Percentiles rank a stretch among this genome's conserved stretches.
Evolutionary conservation across 2,329 filamentous ascomycete species (phyloP).

Genomic region (Lecanicillium sp.): DNA sequence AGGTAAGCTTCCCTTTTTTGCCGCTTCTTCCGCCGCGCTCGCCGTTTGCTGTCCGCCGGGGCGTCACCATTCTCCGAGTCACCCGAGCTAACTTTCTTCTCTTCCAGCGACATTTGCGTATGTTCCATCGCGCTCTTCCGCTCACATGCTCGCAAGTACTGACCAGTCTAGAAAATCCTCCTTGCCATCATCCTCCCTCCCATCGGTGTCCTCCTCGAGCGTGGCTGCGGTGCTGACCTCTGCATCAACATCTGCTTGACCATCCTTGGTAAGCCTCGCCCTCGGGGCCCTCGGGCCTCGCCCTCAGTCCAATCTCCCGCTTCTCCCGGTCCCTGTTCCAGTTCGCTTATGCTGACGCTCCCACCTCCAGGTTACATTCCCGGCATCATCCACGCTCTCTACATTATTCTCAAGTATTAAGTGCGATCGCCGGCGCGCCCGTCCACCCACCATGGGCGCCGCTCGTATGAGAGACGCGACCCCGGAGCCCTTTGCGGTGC

Average conservation of each 20-base stretch:
- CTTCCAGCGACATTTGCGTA: slow-evolving; percentile 12
- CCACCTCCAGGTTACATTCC: slow-evolving; percentile 51
- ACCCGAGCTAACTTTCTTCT: slow-evolving; percentile 1
- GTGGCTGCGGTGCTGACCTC: slow-evolving; percentile 78
- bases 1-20: slow-evolving; percentile 37
- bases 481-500: background rate
- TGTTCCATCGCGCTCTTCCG: background rate
- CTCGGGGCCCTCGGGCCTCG: background rate
- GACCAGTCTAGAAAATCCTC: slow-evolving; percentile 64
- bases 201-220: slow-evolving; percentile 90
- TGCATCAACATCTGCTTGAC: slow-evolving; percentile 91
- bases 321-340: background rate
- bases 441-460: background rate
- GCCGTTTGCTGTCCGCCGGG: background rate
- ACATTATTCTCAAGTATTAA: slow-evolving; percentile 89
- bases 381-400: slow-evolving; percentile 88
- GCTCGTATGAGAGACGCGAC: slow-evolving; percentile 2
- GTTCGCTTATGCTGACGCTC: too few relatives aligned
- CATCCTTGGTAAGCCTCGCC: slow-evolving; percentile 49
- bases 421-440: background rate
- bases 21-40: background rate
- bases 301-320: too few relatives aligned
- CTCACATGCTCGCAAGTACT: slow-evolving; percentile 21
- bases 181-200: slow-evolving; percentile 86
- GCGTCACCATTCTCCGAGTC: background rate